phyloP scores from a whole-genome alignment of 2,329 filamentous ascomycete species.

The Ilyonectria mors-panacis region DNA sequence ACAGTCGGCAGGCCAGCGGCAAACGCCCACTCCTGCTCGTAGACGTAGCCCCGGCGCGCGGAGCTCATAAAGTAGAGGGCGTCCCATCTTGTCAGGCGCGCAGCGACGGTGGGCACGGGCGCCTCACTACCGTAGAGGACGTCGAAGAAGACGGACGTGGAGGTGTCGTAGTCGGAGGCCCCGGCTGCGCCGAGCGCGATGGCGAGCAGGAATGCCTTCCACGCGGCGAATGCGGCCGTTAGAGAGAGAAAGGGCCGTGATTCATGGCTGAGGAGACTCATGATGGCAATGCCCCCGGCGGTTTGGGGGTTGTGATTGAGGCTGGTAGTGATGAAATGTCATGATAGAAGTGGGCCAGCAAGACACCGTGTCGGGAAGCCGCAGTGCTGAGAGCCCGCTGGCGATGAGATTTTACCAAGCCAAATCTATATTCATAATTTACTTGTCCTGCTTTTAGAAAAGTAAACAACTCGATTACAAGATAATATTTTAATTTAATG shows the following conservation, averaged over 20 bases:
- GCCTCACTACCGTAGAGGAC: constrained; percentile 52
- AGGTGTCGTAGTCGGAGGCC: constrained; percentile 84
- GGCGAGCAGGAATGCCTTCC: constrained; percentile 78
- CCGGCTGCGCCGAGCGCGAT: constrained; percentile 67
- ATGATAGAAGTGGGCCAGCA: constrained; percentile 13
- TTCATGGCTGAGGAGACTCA: constrained; percentile 29
- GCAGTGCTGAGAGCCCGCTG: not conserved
- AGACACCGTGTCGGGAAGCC: constrained; percentile 15
- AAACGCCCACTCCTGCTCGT: constrained; percentile 92
- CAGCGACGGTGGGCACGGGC: constrained; percentile 62
- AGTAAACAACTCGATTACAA: not conserved
- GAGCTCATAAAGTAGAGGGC: constrained; percentile 80
- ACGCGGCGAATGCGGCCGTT: constrained; percentile 66
- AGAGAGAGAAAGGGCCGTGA: constrained; percentile 46
- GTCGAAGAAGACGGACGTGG: constrained; percentile 67
- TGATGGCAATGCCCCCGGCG: not conserved
- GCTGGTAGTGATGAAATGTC: constrained; percentile 6
- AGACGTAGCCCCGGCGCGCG: constrained; percentile 75
- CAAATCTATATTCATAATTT: not conserved
- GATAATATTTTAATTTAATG: not conserved
- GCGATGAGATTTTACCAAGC: not conserved
- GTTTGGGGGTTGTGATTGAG: constrained; percentile 14
- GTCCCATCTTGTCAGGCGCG: constrained; percentile 83
- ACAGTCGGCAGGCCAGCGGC: constrained; percentile 64
- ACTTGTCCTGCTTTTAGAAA: too few species aligned